These are phyloP conservation scores for Hortiboletus campestris DNA, from an alignment of 768 basidiomycete genomes.

Conservation along the genomic window DNA sequence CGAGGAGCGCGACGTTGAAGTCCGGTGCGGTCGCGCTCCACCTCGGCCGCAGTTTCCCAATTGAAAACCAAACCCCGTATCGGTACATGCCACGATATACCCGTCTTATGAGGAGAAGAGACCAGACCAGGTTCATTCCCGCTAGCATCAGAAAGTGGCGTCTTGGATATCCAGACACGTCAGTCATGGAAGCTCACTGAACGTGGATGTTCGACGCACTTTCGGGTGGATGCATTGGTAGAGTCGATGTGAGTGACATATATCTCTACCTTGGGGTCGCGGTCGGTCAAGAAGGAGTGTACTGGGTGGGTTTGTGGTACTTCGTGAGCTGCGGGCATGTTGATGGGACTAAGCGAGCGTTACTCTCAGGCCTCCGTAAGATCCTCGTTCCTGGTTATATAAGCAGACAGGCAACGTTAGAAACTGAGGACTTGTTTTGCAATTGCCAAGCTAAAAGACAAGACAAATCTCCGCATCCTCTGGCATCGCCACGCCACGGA, in stretches of 20 bases:
- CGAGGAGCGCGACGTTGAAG: constrained; percentile 19
- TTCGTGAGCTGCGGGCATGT: constrained; percentile 27
- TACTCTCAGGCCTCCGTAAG: neutral
- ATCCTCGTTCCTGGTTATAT: constrained; percentile 13
- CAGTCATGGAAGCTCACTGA: neutral
- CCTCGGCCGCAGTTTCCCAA: constrained; percentile 20
- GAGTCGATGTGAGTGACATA: constrained; percentile 32
- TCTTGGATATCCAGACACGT: constrained; percentile 15
- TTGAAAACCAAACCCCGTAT: constrained; percentile 28
- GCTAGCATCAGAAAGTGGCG: constrained; percentile 27
- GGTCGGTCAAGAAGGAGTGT: constrained; percentile 15
- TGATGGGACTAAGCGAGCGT: neutral
- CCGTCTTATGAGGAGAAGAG: constrained; percentile 25
- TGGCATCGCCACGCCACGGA: no score
- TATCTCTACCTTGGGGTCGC: constrained; percentile 23
- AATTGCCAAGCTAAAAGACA: neutral
- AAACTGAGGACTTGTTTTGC: no score
- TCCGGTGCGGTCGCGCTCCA: constrained; percentile 15
- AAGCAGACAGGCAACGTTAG: constrained; percentile 7
- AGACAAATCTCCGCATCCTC: neutral
- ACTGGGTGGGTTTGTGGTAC: constrained; percentile 29
- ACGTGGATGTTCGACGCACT: constrained; percentile 15
- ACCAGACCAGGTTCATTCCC: constrained; percentile 27
- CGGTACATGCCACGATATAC: constrained; percentile 22
- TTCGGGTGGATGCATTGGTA: constrained; percentile 16